phyloP scores from a whole-genome alignment of 805 yeast genomes.

The Metahyphopichia silvanorum region DNA sequence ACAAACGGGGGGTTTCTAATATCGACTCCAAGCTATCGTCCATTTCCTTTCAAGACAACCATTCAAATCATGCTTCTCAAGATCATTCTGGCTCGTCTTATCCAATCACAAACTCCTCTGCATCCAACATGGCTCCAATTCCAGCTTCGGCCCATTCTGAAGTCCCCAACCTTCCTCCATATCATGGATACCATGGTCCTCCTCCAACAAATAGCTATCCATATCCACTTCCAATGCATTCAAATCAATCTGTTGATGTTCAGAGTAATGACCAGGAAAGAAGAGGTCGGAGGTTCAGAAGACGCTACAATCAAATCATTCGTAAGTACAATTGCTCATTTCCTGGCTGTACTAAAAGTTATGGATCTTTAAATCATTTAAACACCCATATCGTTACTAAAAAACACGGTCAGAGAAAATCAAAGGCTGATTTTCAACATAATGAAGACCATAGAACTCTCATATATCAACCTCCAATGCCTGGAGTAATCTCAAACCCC shows the following conservation, averaged over 20 bases:
- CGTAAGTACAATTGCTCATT: slow-evolving; percentile 32
- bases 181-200: slow-evolving; percentile 3
- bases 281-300: slow-evolving; percentile 31
- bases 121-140: too few relatives aligned
- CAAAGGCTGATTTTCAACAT: slow-evolving; percentile 37
- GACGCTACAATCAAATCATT: slow-evolving; percentile 34
- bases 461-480: slow-evolving; percentile 1
- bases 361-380: slow-evolving; percentile 41
- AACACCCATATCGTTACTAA: slow-evolving; percentile 45
- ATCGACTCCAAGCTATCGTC: slow-evolving; percentile 1
- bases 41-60: slow-evolving; percentile 1
- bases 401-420: slow-evolving; percentile 41
- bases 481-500: too few relatives aligned
- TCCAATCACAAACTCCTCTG: too few relatives aligned
- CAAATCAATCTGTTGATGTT: too few relatives aligned
- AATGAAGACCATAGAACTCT: slow-evolving; percentile 8
- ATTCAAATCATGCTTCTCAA: neutral
- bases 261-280: slow-evolving; percentile 20
- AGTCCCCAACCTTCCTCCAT: slow-evolving; percentile 1
- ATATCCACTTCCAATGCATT: too few relatives aligned
- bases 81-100: too few relatives aligned
- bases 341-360: slow-evolving; percentile 40
- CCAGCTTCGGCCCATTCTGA: too few relatives aligned
- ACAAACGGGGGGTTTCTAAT: slow-evolving; percentile 1
- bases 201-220: too few relatives aligned